Evolutionary conservation across 2,329 filamentous ascomycete genomes (phyloP), one percentile per base, ranked within the genome.

Genomic region (Botrytis byssoidea): DNA sequence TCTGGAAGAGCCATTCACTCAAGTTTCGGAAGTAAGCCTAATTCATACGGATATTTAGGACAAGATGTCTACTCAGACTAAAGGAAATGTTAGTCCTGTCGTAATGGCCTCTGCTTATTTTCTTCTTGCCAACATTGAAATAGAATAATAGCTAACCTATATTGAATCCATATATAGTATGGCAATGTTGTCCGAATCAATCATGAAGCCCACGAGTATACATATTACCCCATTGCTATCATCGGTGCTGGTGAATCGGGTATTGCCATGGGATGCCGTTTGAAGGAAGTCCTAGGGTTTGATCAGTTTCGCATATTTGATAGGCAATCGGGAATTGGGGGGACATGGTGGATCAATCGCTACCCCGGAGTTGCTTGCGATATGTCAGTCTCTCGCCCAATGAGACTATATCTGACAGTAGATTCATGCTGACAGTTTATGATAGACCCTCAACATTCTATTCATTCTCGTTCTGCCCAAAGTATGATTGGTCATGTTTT

Each of bases 291-390:
- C 55, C 82, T 89, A 20, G 85, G 85, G 2, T 87, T 86, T 75
- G 86, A 88, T 77, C 87, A 90, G 72, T 89, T 89, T 78, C 83
- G 86, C 51, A 84, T 90, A 74, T 88, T 89, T 74, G 88, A 90
- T 2, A 83, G 87, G 48, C 86, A 87, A 75, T 83, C 85, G 16
- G 87, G 86, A 4, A 84, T 89, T 74, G 88, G 88, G 37, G 79
- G 79, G 0, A 80, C 78, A 4, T 90, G 88, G 88, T 88, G 85
- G 84, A 88, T 87, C 72, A 90, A 90, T 77, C 82, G 85, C 68
- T 90, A 90, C 79, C 88, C 86, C 1, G 85, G 86, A 65, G 83
- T 83, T 72, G 85, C 86, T 59, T 88, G 86, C 76, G 86, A 88
- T 79, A 80, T 88, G 84, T 86, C 81, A 77, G 74, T 70, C 44